Evolutionary conservation across 2,329 filamentous ascomycete species (phyloP).

Genomic region (Polytolypa hystricis): DNA sequence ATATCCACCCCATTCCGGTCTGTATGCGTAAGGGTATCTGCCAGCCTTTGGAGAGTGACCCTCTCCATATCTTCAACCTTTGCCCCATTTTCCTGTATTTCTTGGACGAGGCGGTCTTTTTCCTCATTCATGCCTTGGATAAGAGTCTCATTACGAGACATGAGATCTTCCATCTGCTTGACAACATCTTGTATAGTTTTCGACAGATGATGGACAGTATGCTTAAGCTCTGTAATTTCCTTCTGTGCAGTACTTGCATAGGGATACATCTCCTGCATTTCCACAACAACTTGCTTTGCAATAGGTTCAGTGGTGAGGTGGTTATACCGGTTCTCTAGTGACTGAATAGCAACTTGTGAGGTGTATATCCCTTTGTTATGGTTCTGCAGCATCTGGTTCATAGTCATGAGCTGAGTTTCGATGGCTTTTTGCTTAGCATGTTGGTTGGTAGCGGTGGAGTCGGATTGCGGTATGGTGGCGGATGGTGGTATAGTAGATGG

Average conservation of each 20-base stretch:
- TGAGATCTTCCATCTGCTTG: conserved; percentile 2
- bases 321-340: conserved; percentile 39
- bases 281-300: conserved; percentile 22
- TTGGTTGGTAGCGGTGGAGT: too few species aligned
- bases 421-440: too few species aligned
- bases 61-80: conserved; percentile 3
- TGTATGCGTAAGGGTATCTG: background rate
- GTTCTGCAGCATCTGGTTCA: too few species aligned
- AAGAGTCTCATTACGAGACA: conserved; percentile 1
- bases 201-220: conserved; percentile 9
- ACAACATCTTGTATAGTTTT: conserved; percentile 3
- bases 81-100: conserved; percentile 5
- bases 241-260: conserved; percentile 16
- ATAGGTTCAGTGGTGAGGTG: conserved; percentile 35
- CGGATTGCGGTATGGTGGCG: too few species aligned
- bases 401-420: too few species aligned
- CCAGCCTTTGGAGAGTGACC: conserved; percentile 3
- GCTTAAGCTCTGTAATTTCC: conserved; percentile 13
- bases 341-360: conserved; percentile 19
- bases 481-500: too few species aligned
- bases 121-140: conserved; percentile 11
- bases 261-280: conserved; percentile 28
- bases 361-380: too few species aligned
- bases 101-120: conserved; percentile 8
- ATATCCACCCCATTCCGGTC: background rate